Evolutionary conservation across 1,139 yeast genomes (phyloP), one percentile per base, ranked within the genome.

Genomic region (Nakaseomyces sp.): DNA sequence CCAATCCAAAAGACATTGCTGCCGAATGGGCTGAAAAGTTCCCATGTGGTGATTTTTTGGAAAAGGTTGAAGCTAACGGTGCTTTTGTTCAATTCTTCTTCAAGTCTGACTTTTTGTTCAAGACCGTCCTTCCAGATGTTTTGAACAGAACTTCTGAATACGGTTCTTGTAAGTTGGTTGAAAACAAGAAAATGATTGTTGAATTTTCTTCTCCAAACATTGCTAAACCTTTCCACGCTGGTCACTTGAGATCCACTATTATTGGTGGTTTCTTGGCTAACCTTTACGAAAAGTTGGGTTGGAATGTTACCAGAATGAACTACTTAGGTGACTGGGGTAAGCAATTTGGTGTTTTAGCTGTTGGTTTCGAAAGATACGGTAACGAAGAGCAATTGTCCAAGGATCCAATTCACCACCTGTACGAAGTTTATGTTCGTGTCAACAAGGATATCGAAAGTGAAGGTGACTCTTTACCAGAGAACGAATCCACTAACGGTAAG

Each of bases 261-360:
- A 91, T 91, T 63, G 99, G 99, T 57, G 97, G 98, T n/a, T 91
- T 88, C 70, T 67, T 93, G 47, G 69, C 95, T 40, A 91, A 89
- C 66, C 74, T 91, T 64, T 87, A 91, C 63, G 96, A 89, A 67
- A 80, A 79, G 55, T 72, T 82, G 47, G 97, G 97, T 36, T 91
- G 91, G 84, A 77, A 86, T 15, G 98, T 93, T 37, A 70, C 76
- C 53, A 79, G 96, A 70, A 74, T 91, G 70, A 91, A 91, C 70
- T 91, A 93, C 68, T 74, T 91, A 55, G 99, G 99, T 61, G 99
- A 91, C 69, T 91, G 98, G 98, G 99, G 99, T 46, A 91, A 93
- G 68, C 99, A 91, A 71, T 91, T 91, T 61, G 99, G 98, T 66
- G 70, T 89, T 43, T 74, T 91, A 54, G 98, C 98, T 26, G 82